Evolutionary conservation across 2,329 filamentous ascomycete species (phyloP).

Genomic region (Aspergillus sp.): DNA sequence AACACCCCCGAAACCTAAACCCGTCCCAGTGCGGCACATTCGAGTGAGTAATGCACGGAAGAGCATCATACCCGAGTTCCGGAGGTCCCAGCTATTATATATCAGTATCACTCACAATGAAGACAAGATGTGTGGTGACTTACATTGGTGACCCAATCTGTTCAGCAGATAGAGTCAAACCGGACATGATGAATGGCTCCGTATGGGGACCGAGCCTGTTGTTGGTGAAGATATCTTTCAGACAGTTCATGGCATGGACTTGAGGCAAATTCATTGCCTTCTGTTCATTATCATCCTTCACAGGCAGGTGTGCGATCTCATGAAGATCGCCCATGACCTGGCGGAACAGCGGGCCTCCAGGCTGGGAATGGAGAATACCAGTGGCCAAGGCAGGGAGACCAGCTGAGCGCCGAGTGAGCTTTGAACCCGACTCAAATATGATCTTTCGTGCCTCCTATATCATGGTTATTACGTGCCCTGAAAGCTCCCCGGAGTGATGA

Average conservation of each 20-base stretch:
- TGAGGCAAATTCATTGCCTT: slow-evolving; percentile 67
- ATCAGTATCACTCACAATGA: slow-evolving; percentile 13
- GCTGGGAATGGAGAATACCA: slow-evolving; percentile 65
- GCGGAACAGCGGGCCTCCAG: slow-evolving; percentile 48
- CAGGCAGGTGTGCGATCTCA: slow-evolving; percentile 33
- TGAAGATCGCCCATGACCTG: slow-evolving; percentile 43
- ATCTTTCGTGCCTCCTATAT: slow-evolving; percentile 56
- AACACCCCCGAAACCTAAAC: slow-evolving; percentile 47
- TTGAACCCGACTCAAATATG: slow-evolving; percentile 73
- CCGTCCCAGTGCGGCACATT: slow-evolving; percentile 43
- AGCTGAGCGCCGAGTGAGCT: slow-evolving; percentile 81
- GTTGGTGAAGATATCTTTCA: slow-evolving; percentile 88
- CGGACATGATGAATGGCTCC: slow-evolving; percentile 69
- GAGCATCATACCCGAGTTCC: slow-evolving; percentile 88
- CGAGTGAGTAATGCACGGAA: slow-evolving; percentile 79
- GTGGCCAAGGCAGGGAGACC: slow-evolving; percentile 85
- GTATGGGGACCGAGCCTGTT: slow-evolving; percentile 70
- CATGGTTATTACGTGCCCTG: neutral
- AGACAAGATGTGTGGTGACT: slow-evolving; percentile 23
- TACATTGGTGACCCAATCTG: slow-evolving; percentile 76
- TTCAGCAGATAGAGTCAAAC: slow-evolving; percentile 74
- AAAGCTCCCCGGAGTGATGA: too few relatives aligned
- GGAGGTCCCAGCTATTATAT: slow-evolving; percentile 73
- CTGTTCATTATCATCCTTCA: slow-evolving; percentile 24
- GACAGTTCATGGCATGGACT: slow-evolving; percentile 90